These are phyloP conservation scores for Trichoderma asperelloides DNA, from an alignment of 495 filamentous ascomycete genomes.

Conservation along the genomic window DNA sequence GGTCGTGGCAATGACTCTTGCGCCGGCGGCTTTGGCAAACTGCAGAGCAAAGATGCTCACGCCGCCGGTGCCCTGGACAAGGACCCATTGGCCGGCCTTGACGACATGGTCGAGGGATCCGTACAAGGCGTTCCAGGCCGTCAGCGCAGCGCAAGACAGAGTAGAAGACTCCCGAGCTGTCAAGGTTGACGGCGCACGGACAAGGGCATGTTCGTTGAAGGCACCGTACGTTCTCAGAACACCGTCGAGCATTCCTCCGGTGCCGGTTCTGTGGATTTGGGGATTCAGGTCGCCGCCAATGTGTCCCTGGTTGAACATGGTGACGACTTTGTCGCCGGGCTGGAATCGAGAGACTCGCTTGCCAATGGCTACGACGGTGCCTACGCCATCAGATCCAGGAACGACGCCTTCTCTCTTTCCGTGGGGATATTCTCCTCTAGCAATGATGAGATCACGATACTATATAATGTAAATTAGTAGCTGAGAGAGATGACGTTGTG, in stretches of 20 bases:
- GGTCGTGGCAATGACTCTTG: constrained; percentile 33
- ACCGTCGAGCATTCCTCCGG: constrained; percentile 19
- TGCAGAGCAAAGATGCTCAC: constrained; percentile 27
- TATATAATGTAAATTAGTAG: constrained; percentile 17
- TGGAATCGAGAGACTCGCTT: constrained; percentile 49
- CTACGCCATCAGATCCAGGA: constrained; percentile 58
- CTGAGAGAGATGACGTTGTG: not conserved
- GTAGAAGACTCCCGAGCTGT: constrained; percentile 17
- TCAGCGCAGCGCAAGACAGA: constrained; percentile 21
- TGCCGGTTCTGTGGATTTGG: constrained; percentile 9
- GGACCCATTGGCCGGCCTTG: constrained; percentile 20
- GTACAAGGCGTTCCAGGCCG: constrained; percentile 32
- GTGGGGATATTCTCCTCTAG: constrained; percentile 27
- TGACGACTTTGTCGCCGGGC: constrained; percentile 34
- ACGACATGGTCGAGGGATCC: constrained; percentile 15
- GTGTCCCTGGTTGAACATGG: constrained; percentile 16
- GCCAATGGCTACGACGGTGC: constrained; percentile 51
- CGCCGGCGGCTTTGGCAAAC: constrained; percentile 29
- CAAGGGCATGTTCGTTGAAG: constrained; percentile 21
- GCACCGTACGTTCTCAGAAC: constrained; percentile 14
- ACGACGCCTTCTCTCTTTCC: constrained; percentile 40
- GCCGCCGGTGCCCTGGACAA: constrained; percentile 28
- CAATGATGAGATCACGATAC: constrained; percentile 57
- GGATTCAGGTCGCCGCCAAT: constrained; percentile 14
- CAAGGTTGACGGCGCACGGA: constrained; percentile 17